Evolutionary conservation across 768 basidiomycete genomes (phyloP).

Genomic region (Trichaptum fuscoviolaceum): DNA sequence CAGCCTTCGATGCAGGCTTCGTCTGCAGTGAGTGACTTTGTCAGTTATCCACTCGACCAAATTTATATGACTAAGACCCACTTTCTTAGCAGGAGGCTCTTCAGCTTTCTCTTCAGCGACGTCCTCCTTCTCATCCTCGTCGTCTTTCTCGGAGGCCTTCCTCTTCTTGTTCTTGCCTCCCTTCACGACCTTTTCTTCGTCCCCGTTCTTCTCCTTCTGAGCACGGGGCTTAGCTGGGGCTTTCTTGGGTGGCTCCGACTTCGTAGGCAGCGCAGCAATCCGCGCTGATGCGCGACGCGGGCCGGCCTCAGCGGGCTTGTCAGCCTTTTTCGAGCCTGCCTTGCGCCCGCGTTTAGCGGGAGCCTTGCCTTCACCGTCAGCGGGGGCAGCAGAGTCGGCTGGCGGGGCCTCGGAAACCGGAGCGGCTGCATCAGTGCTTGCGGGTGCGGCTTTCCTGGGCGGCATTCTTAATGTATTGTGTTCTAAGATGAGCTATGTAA

Average conservation of each 20-base stretch:
- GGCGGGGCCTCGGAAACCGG: background rate
- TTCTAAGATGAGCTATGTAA: background rate
- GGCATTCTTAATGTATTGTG: background rate
- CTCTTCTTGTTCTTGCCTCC: background rate
- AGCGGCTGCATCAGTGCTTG: background rate
- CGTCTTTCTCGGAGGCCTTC: background rate
- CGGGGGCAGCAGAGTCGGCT: background rate
- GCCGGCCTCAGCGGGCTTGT: background rate
- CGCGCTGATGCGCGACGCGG: background rate
- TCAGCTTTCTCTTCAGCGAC: background rate
- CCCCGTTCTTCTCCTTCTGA: background rate
- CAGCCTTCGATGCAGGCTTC: background rate
- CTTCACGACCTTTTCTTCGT: background rate
- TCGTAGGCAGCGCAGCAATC: background rate
- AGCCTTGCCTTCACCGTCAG: background rate
- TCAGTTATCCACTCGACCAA: background rate
- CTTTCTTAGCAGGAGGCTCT: background rate
- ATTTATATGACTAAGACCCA: background rate
- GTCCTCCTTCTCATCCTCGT: background rate
- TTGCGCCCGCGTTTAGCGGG: background rate
- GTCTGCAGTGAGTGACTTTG: background rate
- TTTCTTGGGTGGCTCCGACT: background rate
- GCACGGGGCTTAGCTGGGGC: background rate
- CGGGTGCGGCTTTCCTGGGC: background rate
- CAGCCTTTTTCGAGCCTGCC: background rate